Evolutionary conservation across 2,329 filamentous ascomycete genomes (phyloP).

Genomic region (Lecanosticta acicola): DNA sequence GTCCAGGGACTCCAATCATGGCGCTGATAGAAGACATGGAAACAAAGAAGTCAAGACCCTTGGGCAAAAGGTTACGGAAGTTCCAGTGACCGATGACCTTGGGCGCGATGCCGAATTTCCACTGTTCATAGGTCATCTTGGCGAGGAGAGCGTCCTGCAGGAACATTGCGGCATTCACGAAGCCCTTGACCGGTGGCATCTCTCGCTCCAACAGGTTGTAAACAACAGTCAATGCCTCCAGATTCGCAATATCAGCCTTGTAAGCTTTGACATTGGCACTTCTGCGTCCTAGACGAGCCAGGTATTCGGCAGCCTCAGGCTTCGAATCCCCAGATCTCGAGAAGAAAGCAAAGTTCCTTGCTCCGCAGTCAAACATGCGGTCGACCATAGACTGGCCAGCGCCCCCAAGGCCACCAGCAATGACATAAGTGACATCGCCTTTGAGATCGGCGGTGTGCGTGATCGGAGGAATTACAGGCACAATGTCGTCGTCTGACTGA

Average conservation of each 20-base stretch:
- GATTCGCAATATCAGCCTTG: not conserved
- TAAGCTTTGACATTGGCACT: not conserved
- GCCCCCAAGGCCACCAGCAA: constrained; percentile 4
- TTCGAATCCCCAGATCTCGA: not conserved
- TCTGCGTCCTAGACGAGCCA: not conserved
- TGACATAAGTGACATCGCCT: constrained; percentile 6
- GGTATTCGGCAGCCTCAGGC: not conserved
- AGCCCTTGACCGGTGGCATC: not conserved
- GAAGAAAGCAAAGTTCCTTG: constrained; percentile 1
- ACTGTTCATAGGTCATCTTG: not conserved
- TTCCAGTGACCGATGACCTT: constrained; percentile 32
- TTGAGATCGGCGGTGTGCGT: not conserved
- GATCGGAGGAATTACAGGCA: constrained; percentile 3
- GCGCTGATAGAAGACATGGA: constrained; percentile 51
- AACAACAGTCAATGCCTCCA: not conserved
- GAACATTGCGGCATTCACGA: not conserved
- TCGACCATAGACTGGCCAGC: constrained; percentile 2
- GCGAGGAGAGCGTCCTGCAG: not conserved
- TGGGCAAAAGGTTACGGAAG: constrained; percentile 16
- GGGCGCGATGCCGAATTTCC: constrained; percentile 7
- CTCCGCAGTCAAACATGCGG: constrained; percentile 1
- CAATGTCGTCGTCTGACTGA: not conserved
- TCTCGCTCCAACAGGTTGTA: not conserved
- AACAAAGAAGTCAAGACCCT: constrained; percentile 40
- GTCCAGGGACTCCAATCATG: constrained; percentile 52